These are phyloP conservation scores for Cupressus sempervirens DNA, from an alignment of 75 land plant genomes.

Conservation along the genomic window DNA sequence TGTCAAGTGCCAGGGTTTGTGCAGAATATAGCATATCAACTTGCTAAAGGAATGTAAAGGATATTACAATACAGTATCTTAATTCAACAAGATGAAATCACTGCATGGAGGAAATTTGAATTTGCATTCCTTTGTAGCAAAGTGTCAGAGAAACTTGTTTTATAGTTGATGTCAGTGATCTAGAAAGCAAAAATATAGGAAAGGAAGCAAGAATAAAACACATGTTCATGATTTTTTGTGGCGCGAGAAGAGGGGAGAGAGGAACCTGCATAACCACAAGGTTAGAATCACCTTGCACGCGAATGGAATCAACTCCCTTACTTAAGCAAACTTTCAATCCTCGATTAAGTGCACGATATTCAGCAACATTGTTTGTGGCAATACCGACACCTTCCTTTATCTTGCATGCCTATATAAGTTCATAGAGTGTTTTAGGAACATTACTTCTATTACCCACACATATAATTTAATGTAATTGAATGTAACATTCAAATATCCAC, in stretches of 20 bases:
- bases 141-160: neutral
- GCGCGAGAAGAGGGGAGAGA: neutral
- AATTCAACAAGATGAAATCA: neutral
- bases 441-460: neutral
- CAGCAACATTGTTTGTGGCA: constrained; percentile 54
- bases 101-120: neutral
- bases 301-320: constrained; percentile 25
- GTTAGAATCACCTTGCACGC: constrained; percentile 46
- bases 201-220: neutral
- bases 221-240: neutral
- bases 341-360: constrained; percentile 36
- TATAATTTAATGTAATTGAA: neutral
- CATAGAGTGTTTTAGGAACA: neutral
- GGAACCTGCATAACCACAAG: constrained; percentile 49
- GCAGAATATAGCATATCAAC: neutral
- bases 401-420: neutral
- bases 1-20: neutral
- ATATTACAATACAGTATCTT: neutral
- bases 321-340: constrained; percentile 35
- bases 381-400: constrained; percentile 38
- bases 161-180: neutral
- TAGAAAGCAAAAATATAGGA: neutral
- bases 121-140: neutral
- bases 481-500: neutral
- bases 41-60: neutral